Evolutionary conservation across 2,329 filamentous ascomycete genomes (phyloP), one percentile per base, ranked within the genome.

Genomic region (Niveomyces coronatus): DNA sequence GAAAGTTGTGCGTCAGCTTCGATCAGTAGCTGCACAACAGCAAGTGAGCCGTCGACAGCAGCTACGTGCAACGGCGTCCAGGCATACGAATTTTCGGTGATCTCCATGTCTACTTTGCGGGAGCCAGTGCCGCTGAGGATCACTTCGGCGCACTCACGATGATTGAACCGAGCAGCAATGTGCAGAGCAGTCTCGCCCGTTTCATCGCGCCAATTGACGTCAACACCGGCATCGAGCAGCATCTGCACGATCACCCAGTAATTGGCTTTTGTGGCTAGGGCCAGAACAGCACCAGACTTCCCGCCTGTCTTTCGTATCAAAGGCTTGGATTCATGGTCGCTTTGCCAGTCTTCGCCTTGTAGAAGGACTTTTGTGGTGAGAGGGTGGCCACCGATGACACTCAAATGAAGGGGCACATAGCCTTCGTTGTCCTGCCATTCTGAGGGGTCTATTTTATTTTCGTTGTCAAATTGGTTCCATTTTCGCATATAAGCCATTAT

Each of bases 1-100:
- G 80, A 78, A 3, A 86, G 63, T 42, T 93, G 76, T 0, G 86
- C 85, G 2, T 85, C 85, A 16, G 82, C 81, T 34, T 81, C 74
- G 28, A 94, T 73, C 4, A 98, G 68, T 17, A 91, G 67, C 52
- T 87, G 72, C 1, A 84, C 84, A 28, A 94, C 76, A 0, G 71
- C 62, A 9, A 86, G 59, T 46, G 87, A 82, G 0, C 89, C 89
- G 52, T 98, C 88, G 3, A 96, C 89, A 38, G 83, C 85, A 9
- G 89, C 85, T 46, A 94, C 82, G 53, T 94, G 91, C 10, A 98
- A 67, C n/a, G 91, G 85, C 1, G 91, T 95, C 89, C 91, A 98
- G 3, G 82, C 78, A 53, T 93, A 96, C 0, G 82, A 82, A 38
- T 82, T 83, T 54, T 98, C 91, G 0, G 73, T 63, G 24, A 93